A percentile compares a stretch with the other conserved stretches of the same genome.
Evolutionary conservation across 768 basidiomycete genomes (phyloP).

Genomic region (Mrakia frigida): DNA sequence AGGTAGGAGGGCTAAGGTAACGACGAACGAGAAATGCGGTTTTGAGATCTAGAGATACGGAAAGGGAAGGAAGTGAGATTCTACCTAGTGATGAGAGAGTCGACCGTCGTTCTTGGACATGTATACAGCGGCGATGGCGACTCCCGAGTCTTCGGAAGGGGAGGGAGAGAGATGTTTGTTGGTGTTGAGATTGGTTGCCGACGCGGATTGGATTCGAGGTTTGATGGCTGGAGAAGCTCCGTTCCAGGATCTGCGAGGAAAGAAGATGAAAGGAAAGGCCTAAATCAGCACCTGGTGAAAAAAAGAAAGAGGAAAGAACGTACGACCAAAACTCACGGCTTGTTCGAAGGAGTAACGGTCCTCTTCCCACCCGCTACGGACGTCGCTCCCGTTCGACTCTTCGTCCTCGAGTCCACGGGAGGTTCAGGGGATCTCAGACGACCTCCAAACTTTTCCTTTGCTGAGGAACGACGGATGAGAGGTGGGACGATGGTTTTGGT

Average conservation of each 20-base stretch:
- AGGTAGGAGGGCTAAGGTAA: too few relatives aligned
- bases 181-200: background rate
- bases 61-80: background rate
- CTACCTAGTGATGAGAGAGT: background rate
- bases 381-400: background rate
- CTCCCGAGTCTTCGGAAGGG: background rate
- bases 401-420: background rate
- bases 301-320: background rate
- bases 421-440: slow-evolving; percentile 66
- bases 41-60: background rate
- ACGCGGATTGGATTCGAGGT: slow-evolving; percentile 1
- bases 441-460: slow-evolving; percentile 87
- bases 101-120: slow-evolving; percentile 18
- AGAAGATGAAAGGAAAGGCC: too few relatives aligned
- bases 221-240: slow-evolving; percentile 2
- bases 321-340: background rate
- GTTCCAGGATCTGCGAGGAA: slow-evolving; percentile 18
- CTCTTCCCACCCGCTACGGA: background rate
- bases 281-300: background rate
- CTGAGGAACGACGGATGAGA: slow-evolving; percentile 62
- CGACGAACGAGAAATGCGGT: too few relatives aligned
- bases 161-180: slow-evolving; percentile 14
- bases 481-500: slow-evolving; percentile 33
- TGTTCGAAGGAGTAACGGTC: background rate
- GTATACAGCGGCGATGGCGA: slow-evolving; percentile 19